Evolutionary conservation across 768 basidiomycete species (phyloP).

Genomic region (Roridomyces roridus): DNA sequence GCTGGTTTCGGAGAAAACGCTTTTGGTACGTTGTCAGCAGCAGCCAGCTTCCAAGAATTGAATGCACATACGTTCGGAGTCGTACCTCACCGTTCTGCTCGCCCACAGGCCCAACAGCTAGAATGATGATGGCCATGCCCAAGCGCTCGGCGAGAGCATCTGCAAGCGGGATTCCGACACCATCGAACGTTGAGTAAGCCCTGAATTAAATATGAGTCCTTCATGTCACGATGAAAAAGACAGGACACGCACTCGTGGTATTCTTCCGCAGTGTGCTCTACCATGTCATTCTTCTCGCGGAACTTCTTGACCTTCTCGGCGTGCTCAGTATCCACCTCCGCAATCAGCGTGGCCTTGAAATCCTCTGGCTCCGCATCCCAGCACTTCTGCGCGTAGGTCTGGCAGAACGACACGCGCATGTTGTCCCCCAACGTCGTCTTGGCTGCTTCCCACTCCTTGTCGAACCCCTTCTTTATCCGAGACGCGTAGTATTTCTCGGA

Average conservation of each 20-base stretch:
- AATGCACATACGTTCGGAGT: too few relatives aligned
- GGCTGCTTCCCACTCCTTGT: constrained; percentile 5
- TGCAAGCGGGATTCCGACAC: background rate
- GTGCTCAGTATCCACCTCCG: background rate
- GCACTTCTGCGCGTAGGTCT: background rate
- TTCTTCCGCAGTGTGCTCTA: background rate
- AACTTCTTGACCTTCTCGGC: background rate
- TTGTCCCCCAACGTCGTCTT: background rate
- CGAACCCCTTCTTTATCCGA: constrained; percentile 7
- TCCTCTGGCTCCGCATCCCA: constrained; percentile 1
- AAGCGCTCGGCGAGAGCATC: constrained; percentile 5
- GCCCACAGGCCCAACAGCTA: background rate
- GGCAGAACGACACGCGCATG: background rate
- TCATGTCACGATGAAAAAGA: too few relatives aligned
- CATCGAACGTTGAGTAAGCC: background rate
- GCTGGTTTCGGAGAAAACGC: background rate
- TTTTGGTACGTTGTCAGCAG: background rate
- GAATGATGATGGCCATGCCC: background rate
- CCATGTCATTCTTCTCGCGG: background rate
- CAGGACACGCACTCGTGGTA: constrained; percentile 13
- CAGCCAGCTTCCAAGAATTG: too few relatives aligned
- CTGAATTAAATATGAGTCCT: background rate
- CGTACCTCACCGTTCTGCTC: background rate
- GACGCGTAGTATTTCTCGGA: constrained; percentile 3
- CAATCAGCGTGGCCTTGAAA: background rate